phyloP scores from a whole-genome alignment of 768 basidiomycete species.

The Calocera cornea region DNA sequence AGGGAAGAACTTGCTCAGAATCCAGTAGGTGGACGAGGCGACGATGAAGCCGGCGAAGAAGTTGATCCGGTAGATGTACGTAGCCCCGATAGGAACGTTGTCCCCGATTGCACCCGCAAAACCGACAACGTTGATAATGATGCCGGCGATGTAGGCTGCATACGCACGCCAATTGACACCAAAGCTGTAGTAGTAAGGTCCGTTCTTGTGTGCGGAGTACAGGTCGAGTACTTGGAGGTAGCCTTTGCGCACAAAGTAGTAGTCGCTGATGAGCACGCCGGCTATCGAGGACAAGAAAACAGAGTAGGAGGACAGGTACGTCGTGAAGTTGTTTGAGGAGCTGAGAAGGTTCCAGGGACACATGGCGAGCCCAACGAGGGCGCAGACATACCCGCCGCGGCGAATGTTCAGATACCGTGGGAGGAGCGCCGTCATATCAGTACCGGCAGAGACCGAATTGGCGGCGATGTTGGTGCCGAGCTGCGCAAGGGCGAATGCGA shows the following conservation, averaged over 20 bases:
- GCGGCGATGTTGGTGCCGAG: slow-evolving; percentile 64
- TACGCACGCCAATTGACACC: slow-evolving; percentile 59
- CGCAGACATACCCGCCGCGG: slow-evolving; percentile 72
- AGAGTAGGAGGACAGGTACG: slow-evolving; percentile 69
- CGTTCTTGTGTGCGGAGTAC: slow-evolving; percentile 41
- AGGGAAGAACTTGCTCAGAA: slow-evolving; percentile 48
- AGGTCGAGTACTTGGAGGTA: slow-evolving; percentile 60
- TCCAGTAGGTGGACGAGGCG: slow-evolving; percentile 49
- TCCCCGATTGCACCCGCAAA: slow-evolving; percentile 59
- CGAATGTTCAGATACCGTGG: slow-evolving; percentile 79
- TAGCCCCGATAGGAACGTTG: slow-evolving; percentile 51
- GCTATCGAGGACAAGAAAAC: slow-evolving; percentile 72
- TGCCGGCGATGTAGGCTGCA: slow-evolving; percentile 56
- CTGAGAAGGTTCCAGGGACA: slow-evolving; percentile 38
- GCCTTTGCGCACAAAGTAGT: slow-evolving; percentile 58
- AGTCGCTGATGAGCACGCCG: slow-evolving; percentile 67
- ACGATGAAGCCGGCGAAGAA: slow-evolving; percentile 77
- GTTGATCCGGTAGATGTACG: slow-evolving; percentile 59
- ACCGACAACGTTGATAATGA: slow-evolving; percentile 70
- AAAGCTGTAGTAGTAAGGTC: slow-evolving; percentile 64
- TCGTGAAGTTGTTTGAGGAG: slow-evolving; percentile 50
- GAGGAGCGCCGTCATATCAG: slow-evolving; percentile 63
- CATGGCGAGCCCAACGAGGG: slow-evolving; percentile 60
- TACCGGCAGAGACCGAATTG: slow-evolving; percentile 71
- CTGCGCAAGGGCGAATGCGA: slow-evolving; percentile 1